These are phyloP conservation scores for Tetrastigma voinierianum DNA, from an alignment of 164 flowering plant species.

Conservation along the genomic window DNA sequence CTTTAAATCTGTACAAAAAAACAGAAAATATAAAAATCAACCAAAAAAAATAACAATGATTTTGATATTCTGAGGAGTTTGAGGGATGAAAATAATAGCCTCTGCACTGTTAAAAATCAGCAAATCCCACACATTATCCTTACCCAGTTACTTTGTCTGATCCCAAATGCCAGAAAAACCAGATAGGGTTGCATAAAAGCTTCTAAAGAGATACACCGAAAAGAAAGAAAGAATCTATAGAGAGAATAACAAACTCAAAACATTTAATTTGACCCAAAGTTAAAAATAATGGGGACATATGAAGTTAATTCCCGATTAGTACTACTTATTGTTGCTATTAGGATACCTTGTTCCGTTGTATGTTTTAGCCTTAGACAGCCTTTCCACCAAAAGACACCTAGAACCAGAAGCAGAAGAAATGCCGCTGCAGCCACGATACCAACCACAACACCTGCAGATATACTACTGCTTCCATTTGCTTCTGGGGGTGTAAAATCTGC, in stretches of 20 bases:
- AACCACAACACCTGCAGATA: constrained; percentile 18
- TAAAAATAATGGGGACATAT: no score
- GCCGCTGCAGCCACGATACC: constrained; percentile 25
- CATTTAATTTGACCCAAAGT: not conserved
- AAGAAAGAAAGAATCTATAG: not conserved
- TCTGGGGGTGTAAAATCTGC: constrained; percentile 15
- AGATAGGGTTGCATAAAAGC: no score
- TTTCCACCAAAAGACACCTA: constrained; percentile 28
- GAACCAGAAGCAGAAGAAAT: constrained; percentile 16
- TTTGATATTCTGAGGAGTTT: no score
- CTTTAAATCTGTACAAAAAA: constrained; percentile 17
- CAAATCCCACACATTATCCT: no score
- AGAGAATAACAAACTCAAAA: not conserved
- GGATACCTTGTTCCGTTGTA: constrained; percentile 20
- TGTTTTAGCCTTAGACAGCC: constrained; percentile 15
- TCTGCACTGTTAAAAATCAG: no score
- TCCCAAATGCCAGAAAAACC: no score
- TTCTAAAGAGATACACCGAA: no score
- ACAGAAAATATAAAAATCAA: no score
- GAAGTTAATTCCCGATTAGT: not conserved
- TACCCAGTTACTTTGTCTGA: no score
- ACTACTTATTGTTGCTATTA: not conserved
- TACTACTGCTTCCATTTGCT: not conserved
- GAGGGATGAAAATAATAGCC: no score
- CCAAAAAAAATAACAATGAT: no score